Evolutionary conservation across 2,329 filamentous ascomycete species (phyloP), one percentile per base, ranked within the genome.

Genomic region (Talaromyces sp.): DNA sequence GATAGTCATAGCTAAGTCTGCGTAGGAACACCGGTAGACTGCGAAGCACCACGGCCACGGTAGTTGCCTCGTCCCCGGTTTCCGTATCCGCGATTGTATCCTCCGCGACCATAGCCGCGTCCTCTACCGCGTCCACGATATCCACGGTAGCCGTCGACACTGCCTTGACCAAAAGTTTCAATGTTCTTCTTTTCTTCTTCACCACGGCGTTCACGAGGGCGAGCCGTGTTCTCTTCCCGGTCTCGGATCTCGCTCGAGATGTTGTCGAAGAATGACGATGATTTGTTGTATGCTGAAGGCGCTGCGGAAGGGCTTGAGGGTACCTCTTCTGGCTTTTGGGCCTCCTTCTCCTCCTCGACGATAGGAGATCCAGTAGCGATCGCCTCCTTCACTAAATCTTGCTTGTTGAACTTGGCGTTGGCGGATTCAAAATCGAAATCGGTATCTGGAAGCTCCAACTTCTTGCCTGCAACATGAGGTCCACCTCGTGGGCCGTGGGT

Each of bases 161-260:
- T 97, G 62, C 93, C 93, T 77, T 98, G 93, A 8, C 95, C 95
- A 71, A 99, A 99, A 0, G 95, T 99, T 80, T 99, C 95, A 74
- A 99, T 91, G 76, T 98, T 98, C 81, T 92, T 93, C 77, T 90
- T 92, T 76, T 96, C 91, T 77, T 98, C 95, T 77, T 98, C 93
- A 45, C 89, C 90, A 63, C 95, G 89, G 88, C 95, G 96, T 76
- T 96, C 92, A 58, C 91, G 88, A 53, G 59, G 59, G 36, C 92
- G 93, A 65, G 90, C 87, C 36, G 78, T 83, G 45, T 88, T 89
- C 68, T 94, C 91, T 61, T 91, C 88, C 51, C 95, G 88, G 70
- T 99, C 95, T 77, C 91, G 96, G 68, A 91, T 86, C 76, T 99
- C 95, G 70, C 92, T 96, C 0, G 92, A 96, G 69, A 99, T 97